Evolutionary conservation across 306 rosid species (phyloP), one percentile per base, ranked within the genome.

Genomic region (Vigna unguiculata): DNA sequence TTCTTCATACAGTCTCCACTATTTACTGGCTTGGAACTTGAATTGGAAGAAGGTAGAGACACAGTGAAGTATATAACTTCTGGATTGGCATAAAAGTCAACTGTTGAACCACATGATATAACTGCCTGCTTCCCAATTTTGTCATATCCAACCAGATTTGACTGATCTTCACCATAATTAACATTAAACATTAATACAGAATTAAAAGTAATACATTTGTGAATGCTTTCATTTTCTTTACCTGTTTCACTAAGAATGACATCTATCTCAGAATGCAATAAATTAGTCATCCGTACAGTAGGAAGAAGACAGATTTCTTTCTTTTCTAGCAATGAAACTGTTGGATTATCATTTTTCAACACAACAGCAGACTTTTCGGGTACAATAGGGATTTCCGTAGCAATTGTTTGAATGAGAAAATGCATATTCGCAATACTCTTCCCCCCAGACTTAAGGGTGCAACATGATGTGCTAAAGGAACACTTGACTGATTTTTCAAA

Each of bases 221-320:
- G 55, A 84, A 57, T 72, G 75, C 57, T 77, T 63, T 30, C 79
- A 52, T 57, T n/a, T n/a, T 45, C 64, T 81, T 80, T 86, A 95
- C 98, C 97, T 79, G 83, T 90, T 86, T 90, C 98, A 78, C 91
- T 89, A 78, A 95, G 69, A 78, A 80, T 64, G 25, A 95, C 97
- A 72, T 84, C 87, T 76, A 95, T 89, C 78, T 95, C 90, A 1
- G 86, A 85, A 75, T 87, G 88, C 88, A 95, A 84, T 66, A 89
- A 86, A 82, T 95, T 95, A 78, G 86, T 89, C 82, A 95, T 86
- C 53, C 85, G 86, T 48, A 95, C 88, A 6, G 98, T 95, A n/a
- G 98, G 98, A 77, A 92, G 93, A 83, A 95, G 84, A 87, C 85
- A 86, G 76, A 92, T 87, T 67, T 92, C 96, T 86, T 89, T 95